A percentile compares a stretch with the other conserved stretches of the same genome.
Conservation (phyloP, 345 rosid genomes). For the Populus pruinosa region DNA sequence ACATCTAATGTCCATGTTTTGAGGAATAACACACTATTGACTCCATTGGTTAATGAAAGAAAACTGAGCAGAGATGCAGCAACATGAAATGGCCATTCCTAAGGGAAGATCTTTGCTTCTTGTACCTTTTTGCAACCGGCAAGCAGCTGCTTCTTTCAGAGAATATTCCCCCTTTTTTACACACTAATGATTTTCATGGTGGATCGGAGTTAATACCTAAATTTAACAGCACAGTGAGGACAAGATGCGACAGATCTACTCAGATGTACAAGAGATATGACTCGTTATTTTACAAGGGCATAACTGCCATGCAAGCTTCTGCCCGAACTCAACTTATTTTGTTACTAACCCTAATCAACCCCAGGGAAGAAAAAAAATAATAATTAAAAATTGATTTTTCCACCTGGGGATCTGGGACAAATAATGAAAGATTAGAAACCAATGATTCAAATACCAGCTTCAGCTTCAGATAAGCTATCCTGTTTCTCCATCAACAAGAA, state of each 20-base stretch:
- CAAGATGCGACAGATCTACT: neutral
- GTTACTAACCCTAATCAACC: neutral
- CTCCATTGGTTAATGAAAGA: too few relatives aligned
- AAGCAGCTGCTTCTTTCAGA: too few relatives aligned
- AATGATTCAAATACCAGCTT: slow-evolving; percentile 49
- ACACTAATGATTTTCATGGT: neutral
- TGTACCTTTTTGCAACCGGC: too few relatives aligned
- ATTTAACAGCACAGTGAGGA: neutral
- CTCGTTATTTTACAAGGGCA: slow-evolving; percentile 15
- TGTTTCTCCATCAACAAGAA: slow-evolving; percentile 50
- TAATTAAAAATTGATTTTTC: neutral
- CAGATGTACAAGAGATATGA: neutral
- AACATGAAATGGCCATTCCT: too few relatives aligned
- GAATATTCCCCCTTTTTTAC: too few relatives aligned
- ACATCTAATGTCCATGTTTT: too few relatives aligned
- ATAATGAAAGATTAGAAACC: slow-evolving; percentile 1
- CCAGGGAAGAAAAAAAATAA: neutral
- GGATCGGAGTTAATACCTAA: neutral
- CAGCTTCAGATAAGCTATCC: slow-evolving; percentile 56
- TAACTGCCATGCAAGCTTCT: neutral
- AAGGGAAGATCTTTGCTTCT: too few relatives aligned
- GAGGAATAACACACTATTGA: too few relatives aligned
- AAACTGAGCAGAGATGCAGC: too few relatives aligned
- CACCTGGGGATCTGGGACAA: neutral
- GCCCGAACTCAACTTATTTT: neutral